These are phyloP conservation scores for Lepidium campestre DNA, from an alignment of 441 rosid genomes.

Conservation along the genomic window DNA sequence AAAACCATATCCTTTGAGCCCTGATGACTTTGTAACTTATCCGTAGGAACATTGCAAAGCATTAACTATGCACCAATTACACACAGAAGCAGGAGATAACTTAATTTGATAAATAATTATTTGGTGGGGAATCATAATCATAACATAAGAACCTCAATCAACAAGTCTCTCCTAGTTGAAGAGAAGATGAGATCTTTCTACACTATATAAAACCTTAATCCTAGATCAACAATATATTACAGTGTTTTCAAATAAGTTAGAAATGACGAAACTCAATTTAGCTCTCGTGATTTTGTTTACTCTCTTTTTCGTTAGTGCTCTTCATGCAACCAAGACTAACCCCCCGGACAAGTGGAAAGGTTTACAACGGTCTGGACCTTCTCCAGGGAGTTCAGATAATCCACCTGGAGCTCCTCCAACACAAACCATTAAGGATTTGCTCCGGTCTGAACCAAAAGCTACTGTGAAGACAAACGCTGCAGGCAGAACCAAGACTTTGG, in stretches of 20 bases:
- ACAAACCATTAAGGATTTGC: not conserved
- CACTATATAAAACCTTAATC: conserved; percentile 5
- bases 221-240: not conserved
- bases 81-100: no score
- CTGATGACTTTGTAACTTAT: no score
- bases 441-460: not conserved
- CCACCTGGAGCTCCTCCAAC: not conserved
- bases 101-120: no score
- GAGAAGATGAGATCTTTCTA: not conserved
- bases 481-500: not conserved
- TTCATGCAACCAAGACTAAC: not conserved
- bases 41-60: no score
- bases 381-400: not conserved
- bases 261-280: not conserved
- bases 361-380: not conserved
- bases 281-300: not conserved
- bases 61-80: no score
- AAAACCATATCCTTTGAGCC: no score
- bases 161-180: not conserved
- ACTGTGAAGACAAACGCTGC: not conserved
- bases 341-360: not conserved
- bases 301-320: not conserved
- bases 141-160: no score
- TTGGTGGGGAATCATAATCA: no score
- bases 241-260: not conserved